Evolutionary conservation across 345 rosid species (phyloP).

Genomic region (Jatropha curcas): DNA sequence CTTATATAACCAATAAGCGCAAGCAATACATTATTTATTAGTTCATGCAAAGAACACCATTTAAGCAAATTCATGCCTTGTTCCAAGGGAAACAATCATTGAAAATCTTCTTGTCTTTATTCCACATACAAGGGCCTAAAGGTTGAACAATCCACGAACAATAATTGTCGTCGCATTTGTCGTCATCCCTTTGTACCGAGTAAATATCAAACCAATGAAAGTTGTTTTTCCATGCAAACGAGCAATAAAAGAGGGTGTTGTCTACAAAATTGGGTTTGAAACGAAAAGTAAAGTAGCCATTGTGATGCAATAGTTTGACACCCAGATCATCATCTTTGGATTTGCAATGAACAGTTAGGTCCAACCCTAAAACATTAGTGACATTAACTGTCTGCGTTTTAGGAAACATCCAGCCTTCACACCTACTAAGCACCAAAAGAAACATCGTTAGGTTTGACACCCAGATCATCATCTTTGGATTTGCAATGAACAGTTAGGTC

Average conservation of each 20-base stretch:
- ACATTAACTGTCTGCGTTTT: background rate
- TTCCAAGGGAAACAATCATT: no score
- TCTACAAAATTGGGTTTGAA: background rate
- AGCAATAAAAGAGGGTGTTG: background rate
- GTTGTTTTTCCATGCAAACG: background rate
- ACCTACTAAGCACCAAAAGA: background rate
- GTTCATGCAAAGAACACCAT: no score
- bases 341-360: background rate
- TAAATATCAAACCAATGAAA: background rate
- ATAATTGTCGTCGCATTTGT: no score
- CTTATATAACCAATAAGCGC: no score
- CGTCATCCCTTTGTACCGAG: no score
- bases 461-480: background rate
- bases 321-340: constrained; percentile 1
- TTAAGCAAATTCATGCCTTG: no score
- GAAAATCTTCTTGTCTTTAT: no score
- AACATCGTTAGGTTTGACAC: background rate
- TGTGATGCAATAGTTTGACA: no score
- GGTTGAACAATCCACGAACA: background rate
- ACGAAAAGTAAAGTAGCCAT: background rate
- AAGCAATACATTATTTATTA: no score
- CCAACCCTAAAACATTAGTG: background rate
- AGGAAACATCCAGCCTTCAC: background rate
- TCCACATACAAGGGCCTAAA: background rate
- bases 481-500: background rate